phyloP scores from a whole-genome alignment of 164 flowering plant genomes.

The Magnolia changhungtana region DNA sequence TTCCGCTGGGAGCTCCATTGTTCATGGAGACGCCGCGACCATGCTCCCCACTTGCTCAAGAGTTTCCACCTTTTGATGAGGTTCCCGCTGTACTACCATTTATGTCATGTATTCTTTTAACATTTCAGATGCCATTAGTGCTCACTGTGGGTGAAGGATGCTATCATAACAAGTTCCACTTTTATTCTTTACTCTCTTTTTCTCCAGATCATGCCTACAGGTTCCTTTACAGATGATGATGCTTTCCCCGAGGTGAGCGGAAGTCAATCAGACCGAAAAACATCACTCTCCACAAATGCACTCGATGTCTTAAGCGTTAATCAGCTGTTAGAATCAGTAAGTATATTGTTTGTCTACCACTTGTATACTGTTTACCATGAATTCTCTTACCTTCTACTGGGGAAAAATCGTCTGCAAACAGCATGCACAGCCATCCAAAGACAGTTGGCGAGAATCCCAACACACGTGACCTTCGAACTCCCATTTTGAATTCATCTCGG shows the following conservation, averaged over 20 bases:
- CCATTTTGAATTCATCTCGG: too few species aligned
- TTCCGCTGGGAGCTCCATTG: slow-evolving; percentile 60
- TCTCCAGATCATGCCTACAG: slow-evolving; percentile 41
- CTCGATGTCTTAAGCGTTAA: slow-evolving; percentile 67
- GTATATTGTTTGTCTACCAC: slow-evolving; percentile 10
- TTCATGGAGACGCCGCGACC: slow-evolving; percentile 82
- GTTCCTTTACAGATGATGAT: slow-evolving; percentile 57
- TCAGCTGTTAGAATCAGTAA: slow-evolving; percentile 82
- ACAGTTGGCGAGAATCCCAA: too few species aligned
- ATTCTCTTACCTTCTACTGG: too few species aligned
- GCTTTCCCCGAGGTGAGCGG: slow-evolving; percentile 50
- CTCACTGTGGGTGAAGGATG: background rate
- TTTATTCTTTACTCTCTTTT: background rate
- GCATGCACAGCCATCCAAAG: background rate
- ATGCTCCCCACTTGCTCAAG: slow-evolving; percentile 66
- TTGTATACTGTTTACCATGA: background rate
- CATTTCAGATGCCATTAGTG: background rate
- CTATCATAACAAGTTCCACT: background rate
- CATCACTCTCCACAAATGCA: slow-evolving; percentile 50
- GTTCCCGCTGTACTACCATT: slow-evolving; percentile 19
- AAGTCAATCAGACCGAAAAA: slow-evolving; percentile 61
- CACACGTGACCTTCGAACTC: too few species aligned
- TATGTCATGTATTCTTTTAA: background rate
- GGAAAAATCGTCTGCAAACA: background rate
- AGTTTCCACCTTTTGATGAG: slow-evolving; percentile 57